Evolutionary conservation across 202 grass and related monocot genomes (phyloP).

Genomic region (Musa balbisiana): DNA sequence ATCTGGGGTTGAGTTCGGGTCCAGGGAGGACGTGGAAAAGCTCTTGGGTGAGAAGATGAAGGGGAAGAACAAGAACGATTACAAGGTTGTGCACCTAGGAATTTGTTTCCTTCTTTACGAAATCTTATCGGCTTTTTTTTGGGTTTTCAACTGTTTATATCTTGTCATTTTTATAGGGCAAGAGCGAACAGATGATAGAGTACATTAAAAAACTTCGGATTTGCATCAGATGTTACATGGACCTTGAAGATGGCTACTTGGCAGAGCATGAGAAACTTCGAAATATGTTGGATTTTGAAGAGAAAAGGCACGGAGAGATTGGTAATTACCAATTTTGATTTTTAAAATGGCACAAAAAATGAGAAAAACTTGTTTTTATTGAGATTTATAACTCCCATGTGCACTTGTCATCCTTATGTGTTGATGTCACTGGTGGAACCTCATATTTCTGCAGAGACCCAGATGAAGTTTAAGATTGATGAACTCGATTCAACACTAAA

Average conservation of each 20-base stretch:
- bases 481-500: conserved; percentile 33
- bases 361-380: neutral
- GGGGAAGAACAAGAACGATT: conserved; percentile 75
- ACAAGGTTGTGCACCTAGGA: conserved; percentile 37
- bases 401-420: neutral
- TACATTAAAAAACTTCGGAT: conserved; percentile 88
- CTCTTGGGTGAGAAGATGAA: conserved; percentile 83
- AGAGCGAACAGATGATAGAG: conserved; percentile 78
- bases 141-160: neutral
- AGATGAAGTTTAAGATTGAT: conserved; percentile 39
- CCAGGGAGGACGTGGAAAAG: conserved; percentile 65
- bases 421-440: neutral
- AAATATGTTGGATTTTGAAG: conserved; percentile 45
- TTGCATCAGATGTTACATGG: conserved; percentile 59
- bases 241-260: conserved; percentile 61
- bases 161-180: conserved; percentile 36
- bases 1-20: conserved; percentile 44
- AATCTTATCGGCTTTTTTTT: neutral
- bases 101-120: neutral
- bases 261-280: conserved; percentile 60
- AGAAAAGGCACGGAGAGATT: conserved; percentile 37
- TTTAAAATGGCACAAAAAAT: neutral
- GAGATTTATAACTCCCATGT: neutral
- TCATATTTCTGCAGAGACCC: conserved; percentile 28
- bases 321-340: conserved; percentile 34